Percentiles rank a stretch among this genome's conserved stretches.
Conservation (phyloP, 2,329 filamentous ascomycete genomes). For the Talaromyces sp. region DNA sequence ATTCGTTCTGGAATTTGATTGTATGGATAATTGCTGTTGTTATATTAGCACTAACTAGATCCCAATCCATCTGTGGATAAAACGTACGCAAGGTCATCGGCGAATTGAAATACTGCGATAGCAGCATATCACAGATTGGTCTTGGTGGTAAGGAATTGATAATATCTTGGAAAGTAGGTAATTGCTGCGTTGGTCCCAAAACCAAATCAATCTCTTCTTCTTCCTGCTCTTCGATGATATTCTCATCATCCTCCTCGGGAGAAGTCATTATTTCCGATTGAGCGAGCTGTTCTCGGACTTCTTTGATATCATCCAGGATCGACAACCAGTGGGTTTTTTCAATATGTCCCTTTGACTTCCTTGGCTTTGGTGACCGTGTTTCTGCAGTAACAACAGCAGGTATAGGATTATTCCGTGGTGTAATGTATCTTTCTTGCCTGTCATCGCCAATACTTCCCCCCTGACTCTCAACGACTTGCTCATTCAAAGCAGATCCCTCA, state of each 20-base stretch:
- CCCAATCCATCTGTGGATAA: not conserved
- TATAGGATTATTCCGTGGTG: not conserved
- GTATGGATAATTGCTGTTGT: constrained; percentile 13
- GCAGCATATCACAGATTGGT: constrained; percentile 12
- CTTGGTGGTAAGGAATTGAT: constrained; percentile 10
- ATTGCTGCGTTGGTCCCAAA: constrained; percentile 4
- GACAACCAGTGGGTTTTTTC: constrained; percentile 10
- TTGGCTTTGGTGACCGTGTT: not conserved
- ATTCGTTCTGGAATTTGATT: constrained; percentile 16
- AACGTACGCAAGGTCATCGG: constrained; percentile 10
- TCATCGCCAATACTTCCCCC: not conserved
- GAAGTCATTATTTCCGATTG: constrained; percentile 9
- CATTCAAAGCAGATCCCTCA: not conserved
- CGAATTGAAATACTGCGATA: constrained; percentile 13
- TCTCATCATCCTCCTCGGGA: not conserved
- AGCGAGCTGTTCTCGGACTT: constrained; percentile 14
- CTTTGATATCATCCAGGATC: constrained; percentile 15
- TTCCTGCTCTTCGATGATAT: not conserved
- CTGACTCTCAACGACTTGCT: not conserved
- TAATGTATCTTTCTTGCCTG: not conserved
- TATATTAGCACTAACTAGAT: not conserved
- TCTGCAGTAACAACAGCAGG: not conserved
- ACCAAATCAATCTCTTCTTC: constrained; percentile 12
- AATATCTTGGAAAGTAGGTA: constrained; percentile 8
- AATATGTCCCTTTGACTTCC: not conserved